A percentile compares a stretch with the other conserved stretches of the same genome.
Conservation (phyloP, 1,284 basidiomycete genomes). For the Tilletia setariae region DNA sequence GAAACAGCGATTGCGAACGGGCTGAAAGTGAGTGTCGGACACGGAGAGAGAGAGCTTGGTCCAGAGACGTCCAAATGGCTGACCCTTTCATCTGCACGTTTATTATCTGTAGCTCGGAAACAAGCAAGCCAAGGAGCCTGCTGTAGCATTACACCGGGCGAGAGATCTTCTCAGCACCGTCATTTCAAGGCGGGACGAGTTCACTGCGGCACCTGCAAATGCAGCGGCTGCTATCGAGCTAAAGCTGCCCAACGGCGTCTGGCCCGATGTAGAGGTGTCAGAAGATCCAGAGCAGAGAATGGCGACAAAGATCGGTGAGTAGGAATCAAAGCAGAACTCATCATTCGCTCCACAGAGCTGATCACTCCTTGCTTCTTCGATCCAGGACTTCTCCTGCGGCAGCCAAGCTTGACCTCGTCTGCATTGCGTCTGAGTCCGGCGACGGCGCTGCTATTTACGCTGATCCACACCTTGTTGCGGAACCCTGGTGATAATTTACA, state of each 20-base stretch:
- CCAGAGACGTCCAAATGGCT: not conserved
- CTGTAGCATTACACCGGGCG: constrained; percentile 25
- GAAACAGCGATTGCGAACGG: constrained; percentile 38
- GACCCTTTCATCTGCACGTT: not conserved
- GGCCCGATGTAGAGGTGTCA: constrained; percentile 12
- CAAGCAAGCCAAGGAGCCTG: constrained; percentile 41
- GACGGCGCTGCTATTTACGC: constrained; percentile 30
- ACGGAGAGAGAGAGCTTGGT: too few species aligned
- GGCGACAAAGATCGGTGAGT: constrained; percentile 25
- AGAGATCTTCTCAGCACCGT: constrained; percentile 10
- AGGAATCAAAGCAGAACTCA: not conserved
- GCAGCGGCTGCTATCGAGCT: not conserved
- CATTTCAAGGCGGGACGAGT: constrained; percentile 9
- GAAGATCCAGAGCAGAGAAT: constrained; percentile 15
- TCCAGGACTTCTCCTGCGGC: constrained; percentile 33
- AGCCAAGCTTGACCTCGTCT: constrained; percentile 25
- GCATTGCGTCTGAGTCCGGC: constrained; percentile 27
- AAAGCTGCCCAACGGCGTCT: constrained; percentile 24
- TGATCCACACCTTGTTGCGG: constrained; percentile 28
- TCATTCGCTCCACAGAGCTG: not conserved
- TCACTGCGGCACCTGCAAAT: not conserved
- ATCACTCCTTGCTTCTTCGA: not conserved
- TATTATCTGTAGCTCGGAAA: constrained; percentile 30
- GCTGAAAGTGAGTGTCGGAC: constrained; percentile 38
- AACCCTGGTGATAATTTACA: not conserved